Base-by-base conservation (phyloP, 192 early-diverging fungal species). In the Coemansia sp. region DNA sequence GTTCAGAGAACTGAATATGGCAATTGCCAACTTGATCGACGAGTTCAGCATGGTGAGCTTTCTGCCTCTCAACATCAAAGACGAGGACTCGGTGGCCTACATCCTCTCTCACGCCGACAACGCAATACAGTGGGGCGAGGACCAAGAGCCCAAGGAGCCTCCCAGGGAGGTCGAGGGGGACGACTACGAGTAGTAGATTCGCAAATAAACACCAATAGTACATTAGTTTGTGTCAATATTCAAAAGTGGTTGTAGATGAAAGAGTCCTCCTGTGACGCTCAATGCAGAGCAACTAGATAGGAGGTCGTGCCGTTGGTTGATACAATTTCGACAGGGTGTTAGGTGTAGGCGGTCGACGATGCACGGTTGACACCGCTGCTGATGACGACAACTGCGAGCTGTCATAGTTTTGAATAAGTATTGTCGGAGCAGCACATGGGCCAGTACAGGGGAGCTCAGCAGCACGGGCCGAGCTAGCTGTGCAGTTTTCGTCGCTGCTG, bases 21-120 rank as follows among this genome's bases (percentile, higher is more conserved):
- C 96, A 1, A 87, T 99, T 66, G 96, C 94, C 40, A 90, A 90
- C 65, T 79, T 99, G 71, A 95, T 97, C 71, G 95, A 98, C 36
- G 95, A 98, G 72, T 98, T 92, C 74, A 97, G 94, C 80, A 97
- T 99, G 96, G 97, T 99, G 11, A 88, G 87, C 51, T 97, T 98
- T 74, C 71, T 99, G 59, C 96, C 96, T 49, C 82, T 99, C 22
- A 94, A 99, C 76, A 92, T 97, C 60, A 88, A 87, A 47, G 95
- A 99, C 73, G 97, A 99, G 70, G 97, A 98, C 68, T 96, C 94
- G 8, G 84, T 99, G 18, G 91, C 90, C 31, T 88, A 91, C 29
- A 85, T 99, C 18, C 76, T 99, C 38, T 93, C 91, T 15, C 92
- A 94, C 67, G 89, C 96, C 1, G 97, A 99, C 81, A 93, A 96